These are phyloP conservation scores for Cystobasidium ongulense DNA, from an alignment of 768 basidiomycete species.

Conservation along the genomic window DNA sequence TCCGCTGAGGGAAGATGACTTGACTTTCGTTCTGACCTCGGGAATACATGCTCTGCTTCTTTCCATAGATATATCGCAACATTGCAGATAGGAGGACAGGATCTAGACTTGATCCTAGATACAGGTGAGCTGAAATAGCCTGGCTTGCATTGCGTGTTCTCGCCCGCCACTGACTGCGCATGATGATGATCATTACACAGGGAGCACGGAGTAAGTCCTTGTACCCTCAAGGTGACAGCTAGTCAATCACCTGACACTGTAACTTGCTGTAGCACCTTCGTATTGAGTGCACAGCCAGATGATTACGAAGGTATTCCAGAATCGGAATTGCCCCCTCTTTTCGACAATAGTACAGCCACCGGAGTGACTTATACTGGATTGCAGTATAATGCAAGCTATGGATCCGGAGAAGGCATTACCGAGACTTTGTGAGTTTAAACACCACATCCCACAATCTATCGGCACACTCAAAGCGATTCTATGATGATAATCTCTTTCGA, in stretches of 20 bases:
- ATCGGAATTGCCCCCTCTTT: neutral
- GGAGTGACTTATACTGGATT: neutral
- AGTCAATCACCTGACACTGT: neutral
- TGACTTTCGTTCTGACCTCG: no score
- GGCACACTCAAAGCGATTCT: neutral
- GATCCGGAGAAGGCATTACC: constrained; percentile 17
- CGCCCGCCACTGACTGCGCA: neutral
- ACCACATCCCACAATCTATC: neutral
- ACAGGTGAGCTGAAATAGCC: neutral
- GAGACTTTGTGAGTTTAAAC: constrained; percentile 8
- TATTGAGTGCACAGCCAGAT: constrained; percentile 3
- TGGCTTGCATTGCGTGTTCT: neutral
- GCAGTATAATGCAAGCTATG: constrained; percentile 24
- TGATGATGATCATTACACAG: neutral
- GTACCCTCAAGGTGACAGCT: neutral
- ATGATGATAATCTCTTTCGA: neutral
- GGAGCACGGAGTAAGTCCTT: constrained; percentile 3
- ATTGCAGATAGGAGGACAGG: neutral
- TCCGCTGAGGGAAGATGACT: neutral
- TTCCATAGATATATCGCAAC: neutral
- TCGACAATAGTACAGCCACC: constrained; percentile 3
- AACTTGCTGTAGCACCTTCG: neutral
- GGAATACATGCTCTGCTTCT: no score
- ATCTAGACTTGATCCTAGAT: constrained; percentile 4
- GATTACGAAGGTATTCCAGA: neutral